Evolutionary conservation across 2,329 filamentous ascomycete species (phyloP).

Genomic region (Fusarium transvaalense): DNA sequence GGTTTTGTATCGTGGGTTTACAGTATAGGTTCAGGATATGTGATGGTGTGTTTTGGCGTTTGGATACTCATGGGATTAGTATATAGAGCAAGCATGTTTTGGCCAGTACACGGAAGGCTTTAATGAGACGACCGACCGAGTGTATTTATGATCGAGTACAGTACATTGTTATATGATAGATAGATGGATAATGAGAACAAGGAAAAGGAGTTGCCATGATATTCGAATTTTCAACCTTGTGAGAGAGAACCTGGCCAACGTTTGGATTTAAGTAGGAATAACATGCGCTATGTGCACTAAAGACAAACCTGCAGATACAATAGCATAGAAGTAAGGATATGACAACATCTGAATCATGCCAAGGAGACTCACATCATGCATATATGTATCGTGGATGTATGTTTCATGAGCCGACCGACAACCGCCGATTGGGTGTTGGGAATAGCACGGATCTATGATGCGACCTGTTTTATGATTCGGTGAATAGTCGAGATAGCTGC

Average conservation of each 20-base stretch:
- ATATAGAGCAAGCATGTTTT: slow-evolving; percentile 20
- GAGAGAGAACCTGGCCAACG: no score
- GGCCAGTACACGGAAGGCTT: slow-evolving; percentile 22
- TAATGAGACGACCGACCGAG: slow-evolving; percentile 15
- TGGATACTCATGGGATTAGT: background rate
- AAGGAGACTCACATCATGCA: background rate
- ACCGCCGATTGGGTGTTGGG: slow-evolving; percentile 24
- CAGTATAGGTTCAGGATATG: slow-evolving; percentile 2
- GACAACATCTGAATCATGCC: background rate
- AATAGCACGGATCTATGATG: slow-evolving; percentile 12
- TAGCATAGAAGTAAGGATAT: no score
- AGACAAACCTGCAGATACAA: background rate
- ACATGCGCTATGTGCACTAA: no score
- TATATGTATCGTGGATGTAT: background rate
- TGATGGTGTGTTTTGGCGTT: slow-evolving; percentile 25
- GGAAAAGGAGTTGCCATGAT: slow-evolving; percentile 1
- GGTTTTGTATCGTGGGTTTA: slow-evolving; percentile 9
- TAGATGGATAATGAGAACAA: slow-evolving; percentile 24
- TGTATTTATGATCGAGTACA: slow-evolving; percentile 8
- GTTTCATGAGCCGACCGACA: slow-evolving; percentile 32
- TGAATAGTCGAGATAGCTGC: slow-evolving; percentile 30
- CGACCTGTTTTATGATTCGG: slow-evolving; percentile 30
- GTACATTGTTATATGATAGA: slow-evolving; percentile 10
- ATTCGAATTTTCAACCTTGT: no score
- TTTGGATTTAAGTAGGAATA: background rate